Base-by-base conservation (phyloP, 1,284 basidiomycete genomes). In the Cystobasidiaceae sp. region DNA sequence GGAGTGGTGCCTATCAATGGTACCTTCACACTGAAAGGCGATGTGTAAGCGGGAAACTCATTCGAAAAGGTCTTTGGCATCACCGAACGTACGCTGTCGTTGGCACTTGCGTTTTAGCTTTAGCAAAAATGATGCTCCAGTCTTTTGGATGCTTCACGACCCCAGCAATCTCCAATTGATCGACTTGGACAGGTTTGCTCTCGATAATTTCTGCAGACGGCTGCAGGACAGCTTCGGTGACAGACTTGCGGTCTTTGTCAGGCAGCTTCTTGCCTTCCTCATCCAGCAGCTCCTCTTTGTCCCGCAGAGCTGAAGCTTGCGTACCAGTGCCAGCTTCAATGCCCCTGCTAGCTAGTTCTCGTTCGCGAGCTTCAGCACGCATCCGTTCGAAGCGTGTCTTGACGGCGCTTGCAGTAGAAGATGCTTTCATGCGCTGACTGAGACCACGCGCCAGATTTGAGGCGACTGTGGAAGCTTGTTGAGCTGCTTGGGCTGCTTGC, bases 331-430 rank as follows among this genome's bases (percentile, higher is more conserved):
- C n/a, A n/a, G n/a, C n/a, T n/a, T n/a, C 54, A 21, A 21, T 21
- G 2, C 54, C 54, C 13, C 43, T 34, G 43, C 39, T 45, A 3
- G 45, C 60, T 6, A 62, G 50, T 15, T 62, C 60, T 27, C 50
- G 34, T 19, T 62, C 60, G 6, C 43, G 34, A 3, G 60, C 60
- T 45, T 62, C 60, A 6, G 54, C 25, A 3, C 60, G 19, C 60
- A 62, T 62, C 9, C 60, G 48, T n/a, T 66, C 61, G 11, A 72
- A 56, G 37, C 63, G 59, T 21, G 50, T 60, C 59, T 69, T 68
- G 52, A 69, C 67, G 52, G 71, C 72, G 56, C 73, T 71, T 21
- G 72, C 69, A n/a, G 74, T 73, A 4, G 74, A 73, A 41, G 74
- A 73, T 30, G 74, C 50, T 19, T 54, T 52, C 33, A 62, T 51